phyloP scores from a whole-genome alignment of 495 filamentous ascomycete genomes.

The Xylona heveae region DNA sequence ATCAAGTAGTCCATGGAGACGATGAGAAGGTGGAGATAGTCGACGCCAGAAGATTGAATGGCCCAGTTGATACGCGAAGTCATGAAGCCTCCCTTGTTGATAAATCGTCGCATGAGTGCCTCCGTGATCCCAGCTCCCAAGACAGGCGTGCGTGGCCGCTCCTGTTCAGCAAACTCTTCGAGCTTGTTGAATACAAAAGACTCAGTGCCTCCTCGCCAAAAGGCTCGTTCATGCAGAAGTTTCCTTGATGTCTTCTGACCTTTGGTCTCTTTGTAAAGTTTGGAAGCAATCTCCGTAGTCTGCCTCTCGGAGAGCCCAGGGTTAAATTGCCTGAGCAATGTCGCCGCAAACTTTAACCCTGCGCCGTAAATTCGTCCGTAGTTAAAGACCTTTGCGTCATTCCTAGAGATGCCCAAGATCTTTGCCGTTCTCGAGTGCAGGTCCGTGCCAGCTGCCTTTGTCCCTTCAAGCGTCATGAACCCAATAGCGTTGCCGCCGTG shows the following conservation, averaged over 20 bases:
- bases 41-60: conserved; percentile 90
- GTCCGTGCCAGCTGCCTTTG: conserved; percentile 83
- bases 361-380: conserved; percentile 97
- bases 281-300: conserved; percentile 50
- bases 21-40: conserved; percentile 91
- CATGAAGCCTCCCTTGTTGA: conserved; percentile 82
- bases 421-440: conserved; percentile 82
- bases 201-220: conserved; percentile 95
- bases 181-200: conserved; percentile 95
- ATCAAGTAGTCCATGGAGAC: conserved; percentile 87
- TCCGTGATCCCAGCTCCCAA: conserved; percentile 95
- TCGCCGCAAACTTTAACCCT: conserved; percentile 79
- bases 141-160: conserved; percentile 73
- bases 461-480: conserved; percentile 97
- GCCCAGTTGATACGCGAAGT: conserved; percentile 98
- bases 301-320: conserved; percentile 55
- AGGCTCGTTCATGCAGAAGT: conserved; percentile 43
- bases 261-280: conserved; percentile 77
- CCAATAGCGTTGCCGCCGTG: conserved; percentile 94
- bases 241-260: conserved; percentile 57
- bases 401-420: conserved; percentile 82
- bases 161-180: conserved; percentile 92
- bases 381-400: conserved; percentile 95
- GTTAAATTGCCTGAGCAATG: conserved; percentile 82
- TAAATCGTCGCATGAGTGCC: conserved; percentile 67